Conservation (phyloP, 805 yeast species). For the Sporopachydermia quercuum region DNA sequence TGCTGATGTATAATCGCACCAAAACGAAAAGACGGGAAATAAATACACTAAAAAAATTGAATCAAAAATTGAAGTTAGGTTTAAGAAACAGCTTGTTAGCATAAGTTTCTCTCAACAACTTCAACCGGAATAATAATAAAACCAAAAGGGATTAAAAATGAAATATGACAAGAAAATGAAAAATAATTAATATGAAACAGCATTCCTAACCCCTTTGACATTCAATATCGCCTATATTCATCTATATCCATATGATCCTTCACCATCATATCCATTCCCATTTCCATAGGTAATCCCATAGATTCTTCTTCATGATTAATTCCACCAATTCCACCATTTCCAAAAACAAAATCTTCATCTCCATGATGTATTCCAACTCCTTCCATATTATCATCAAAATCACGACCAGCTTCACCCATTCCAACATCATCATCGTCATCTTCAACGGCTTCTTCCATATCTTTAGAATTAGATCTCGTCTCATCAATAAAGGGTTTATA, state of each 20-base stretch:
- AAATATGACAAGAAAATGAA: too few species aligned
- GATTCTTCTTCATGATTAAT: constrained; percentile 6
- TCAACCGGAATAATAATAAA: too few species aligned
- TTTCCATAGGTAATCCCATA: background rate
- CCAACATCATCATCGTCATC: constrained; percentile 11
- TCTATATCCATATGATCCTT: background rate
- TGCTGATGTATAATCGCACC: too few species aligned
- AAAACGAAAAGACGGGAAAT: too few species aligned
- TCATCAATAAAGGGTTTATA: constrained; percentile 2
- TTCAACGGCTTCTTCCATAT: constrained; percentile 18
- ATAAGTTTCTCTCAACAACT: too few species aligned
- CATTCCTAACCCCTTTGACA: constrained; percentile 19
- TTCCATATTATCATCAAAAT: constrained; percentile 3
- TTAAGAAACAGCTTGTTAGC: too few species aligned
- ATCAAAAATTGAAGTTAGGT: too few species aligned
- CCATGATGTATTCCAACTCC: constrained; percentile 5
- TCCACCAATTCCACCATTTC: background rate
- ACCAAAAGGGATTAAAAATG: too few species aligned
- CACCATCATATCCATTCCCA: constrained; percentile 1
- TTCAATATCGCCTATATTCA: constrained; percentile 16
- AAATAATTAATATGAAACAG: too few species aligned
- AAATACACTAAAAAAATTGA: too few species aligned
- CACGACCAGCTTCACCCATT: constrained; percentile 15
- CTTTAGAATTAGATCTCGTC: background rate
- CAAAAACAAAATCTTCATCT: background rate